These are phyloP conservation scores for Stagonosporopsis chrysanthemi DNA, from an alignment of 2,329 filamentous ascomycete species.

Conservation along the genomic window DNA sequence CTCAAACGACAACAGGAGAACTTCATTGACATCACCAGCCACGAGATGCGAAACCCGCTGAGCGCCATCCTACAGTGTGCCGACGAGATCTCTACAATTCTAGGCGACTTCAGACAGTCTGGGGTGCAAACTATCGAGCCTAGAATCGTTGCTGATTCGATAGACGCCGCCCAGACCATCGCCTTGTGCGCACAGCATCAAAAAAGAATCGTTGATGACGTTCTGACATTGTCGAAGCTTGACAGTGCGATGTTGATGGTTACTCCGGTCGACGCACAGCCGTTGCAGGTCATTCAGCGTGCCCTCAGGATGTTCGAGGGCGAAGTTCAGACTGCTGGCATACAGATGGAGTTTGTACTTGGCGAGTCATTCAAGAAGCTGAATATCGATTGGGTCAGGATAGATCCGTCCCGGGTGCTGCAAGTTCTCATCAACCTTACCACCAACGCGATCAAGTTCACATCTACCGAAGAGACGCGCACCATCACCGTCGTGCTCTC, in stretches of 20 bases:
- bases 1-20: constrained; percentile 82
- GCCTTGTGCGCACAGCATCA: constrained; percentile 80
- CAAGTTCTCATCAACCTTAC: constrained; percentile 83
- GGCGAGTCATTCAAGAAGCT: constrained; percentile 67
- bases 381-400: constrained; percentile 70
- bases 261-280: constrained; percentile 73
- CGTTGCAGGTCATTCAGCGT: constrained; percentile 69
- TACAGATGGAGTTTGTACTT: constrained; percentile 70
- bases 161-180: constrained; percentile 80
- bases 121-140: constrained; percentile 56
- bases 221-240: constrained; percentile 63
- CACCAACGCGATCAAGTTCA: constrained; percentile 85
- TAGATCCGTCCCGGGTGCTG: constrained; percentile 77
- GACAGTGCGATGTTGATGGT: constrained; percentile 78
- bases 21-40: constrained; percentile 80
- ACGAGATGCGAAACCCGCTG: constrained; percentile 79
- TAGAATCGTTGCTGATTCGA: constrained; percentile 64
- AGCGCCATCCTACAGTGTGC: constrained; percentile 78
- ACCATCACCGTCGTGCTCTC: constrained; percentile 72
- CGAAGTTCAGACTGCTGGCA: constrained; percentile 73
- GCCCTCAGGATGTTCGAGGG: constrained; percentile 81
- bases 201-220: constrained; percentile 64
- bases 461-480: constrained; percentile 66
- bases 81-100: constrained; percentile 71
- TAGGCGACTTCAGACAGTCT: constrained; percentile 54